Conservation (phyloP, 73 alveolate species). For the Paramecium octaurelia region DNA sequence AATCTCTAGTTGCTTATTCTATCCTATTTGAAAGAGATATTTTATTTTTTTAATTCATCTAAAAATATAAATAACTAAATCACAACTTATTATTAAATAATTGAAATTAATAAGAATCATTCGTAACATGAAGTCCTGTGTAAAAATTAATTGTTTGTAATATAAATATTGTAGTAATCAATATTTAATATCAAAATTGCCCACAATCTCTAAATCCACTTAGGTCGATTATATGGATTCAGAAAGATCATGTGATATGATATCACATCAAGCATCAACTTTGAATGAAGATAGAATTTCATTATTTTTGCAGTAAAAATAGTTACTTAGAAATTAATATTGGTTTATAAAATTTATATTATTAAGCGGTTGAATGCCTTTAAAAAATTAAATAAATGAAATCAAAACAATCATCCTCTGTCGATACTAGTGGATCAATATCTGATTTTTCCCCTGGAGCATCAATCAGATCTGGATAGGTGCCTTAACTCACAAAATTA, state of each 20-base stretch:
- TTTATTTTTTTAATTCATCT: neutral
- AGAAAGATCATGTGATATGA: neutral
- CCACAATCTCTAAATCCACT: neutral
- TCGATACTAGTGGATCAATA: neutral
- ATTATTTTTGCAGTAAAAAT: neutral
- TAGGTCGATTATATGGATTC: neutral
- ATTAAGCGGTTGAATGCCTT: neutral
- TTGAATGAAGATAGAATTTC: neutral
- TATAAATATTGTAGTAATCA: neutral
- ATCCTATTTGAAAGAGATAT: neutral
- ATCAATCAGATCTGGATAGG: neutral
- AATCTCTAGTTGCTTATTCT: neutral
- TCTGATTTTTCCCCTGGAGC: neutral
- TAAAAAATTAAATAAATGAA: neutral
- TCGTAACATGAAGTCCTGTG: neutral
- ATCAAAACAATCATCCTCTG: neutral
- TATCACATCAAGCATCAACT: neutral
- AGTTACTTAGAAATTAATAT: neutral
- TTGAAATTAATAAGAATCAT: neutral
- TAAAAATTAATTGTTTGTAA: neutral
- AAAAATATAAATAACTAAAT: neutral
- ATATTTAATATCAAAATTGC: too few species aligned
- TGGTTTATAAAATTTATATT: neutral
- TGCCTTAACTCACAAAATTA: neutral
- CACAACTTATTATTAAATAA: neutral